Evolutionary conservation across 768 basidiomycete genomes (phyloP), one percentile per base, ranked within the genome.

Genomic region (Artomyces pyxidatus): DNA sequence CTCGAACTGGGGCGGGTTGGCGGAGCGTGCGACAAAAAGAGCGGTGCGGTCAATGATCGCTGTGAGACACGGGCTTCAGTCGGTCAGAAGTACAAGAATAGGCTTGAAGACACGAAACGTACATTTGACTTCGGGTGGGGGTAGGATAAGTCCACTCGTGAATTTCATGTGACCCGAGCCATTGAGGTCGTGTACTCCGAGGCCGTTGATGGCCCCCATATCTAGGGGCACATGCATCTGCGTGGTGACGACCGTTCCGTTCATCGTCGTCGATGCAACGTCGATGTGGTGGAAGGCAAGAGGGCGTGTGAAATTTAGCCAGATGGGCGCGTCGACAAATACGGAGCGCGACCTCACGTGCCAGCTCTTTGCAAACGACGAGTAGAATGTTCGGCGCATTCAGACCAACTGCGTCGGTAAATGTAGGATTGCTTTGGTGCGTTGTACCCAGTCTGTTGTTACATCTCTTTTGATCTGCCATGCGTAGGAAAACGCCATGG

Each of bases 11-110:
- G 83, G 80, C 6, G 94, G 92, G 60, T 96, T 89, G 23, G 86
- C 87, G n/a, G 93, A 95, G 55, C 88, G 85, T 29, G 93, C 90
- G 52, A 98, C 88, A 52, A 87, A 91, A 11, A 76, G 67, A 4
- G 96, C 94, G 12, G 96, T 99, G 61, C 91, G 81, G 73, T 98
- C 96, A 55, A 98, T 93, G 53, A 98, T 91, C 49, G 84, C 91
- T 94, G 54, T 28, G n/a, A n/a, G n/a, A n/a, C n/a, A n/a, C n/a
- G n/a, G n/a, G n/a, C n/a, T n/a, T n/a, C n/a, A n/a, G n/a, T n/a
- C n/a, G n/a, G n/a, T n/a, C n/a, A n/a, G n/a, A n/a, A n/a, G n/a
- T n/a, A n/a, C n/a, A n/a, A n/a, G n/a, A n/a, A n/a, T n/a, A n/a
- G n/a, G 28, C 11, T 19, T 37, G 35, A 49, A 47, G 25, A 49